Evolutionary conservation across 2,329 filamentous ascomycete species (phyloP), one percentile per base, ranked within the genome.

Genomic region (Trichophyton mentagrophytes): DNA sequence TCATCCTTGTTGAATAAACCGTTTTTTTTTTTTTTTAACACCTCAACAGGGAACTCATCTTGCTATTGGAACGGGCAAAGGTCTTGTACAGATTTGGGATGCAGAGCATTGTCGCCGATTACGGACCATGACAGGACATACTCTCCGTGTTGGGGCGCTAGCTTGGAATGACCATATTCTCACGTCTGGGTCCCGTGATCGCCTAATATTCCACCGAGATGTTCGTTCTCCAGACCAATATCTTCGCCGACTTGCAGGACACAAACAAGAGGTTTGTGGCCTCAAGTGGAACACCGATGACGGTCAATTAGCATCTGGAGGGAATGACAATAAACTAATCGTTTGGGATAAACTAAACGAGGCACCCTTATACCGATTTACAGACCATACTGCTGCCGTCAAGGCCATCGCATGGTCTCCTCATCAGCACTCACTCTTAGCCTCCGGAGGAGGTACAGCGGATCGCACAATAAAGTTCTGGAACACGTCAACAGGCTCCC

Each of bases 91-190:
- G 71, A 97, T 99, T 53, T 99, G 92, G 89, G 93, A 99, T 74
- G 93, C 92, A 1, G 88, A 95, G 69, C 86, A 87, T 71, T 85
- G 87, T 64, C 84, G 92, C 63, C 84, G 92, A 56, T 75, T 99
- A 62, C 84, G 93, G 66, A 96, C 92, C 6, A 99, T 99, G 93
- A 96, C 90, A 5, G 93, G 93, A 1, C 93, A 99, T 73, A 93
- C 90, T 0, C 90, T 88, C 62, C 85, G 93, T 62, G 93, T 99
- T 44, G 93, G 93, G 25, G 90, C 92, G 33, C 78, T 99, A 63
- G 93, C 93, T 0, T 99, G 93, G 93, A 99, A 99, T 69, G 90
- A 93, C 58, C 93, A 99, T 70, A 96, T 99, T 60, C 83, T 99
- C 22, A 95, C 91, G 0, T 97, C 93, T 2, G 93, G 93, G 22